Percentiles rank a stretch among this genome's conserved stretches.
Conservation (phyloP, 2,329 filamentous ascomycete species). For the Fusarium sublunatum region DNA sequence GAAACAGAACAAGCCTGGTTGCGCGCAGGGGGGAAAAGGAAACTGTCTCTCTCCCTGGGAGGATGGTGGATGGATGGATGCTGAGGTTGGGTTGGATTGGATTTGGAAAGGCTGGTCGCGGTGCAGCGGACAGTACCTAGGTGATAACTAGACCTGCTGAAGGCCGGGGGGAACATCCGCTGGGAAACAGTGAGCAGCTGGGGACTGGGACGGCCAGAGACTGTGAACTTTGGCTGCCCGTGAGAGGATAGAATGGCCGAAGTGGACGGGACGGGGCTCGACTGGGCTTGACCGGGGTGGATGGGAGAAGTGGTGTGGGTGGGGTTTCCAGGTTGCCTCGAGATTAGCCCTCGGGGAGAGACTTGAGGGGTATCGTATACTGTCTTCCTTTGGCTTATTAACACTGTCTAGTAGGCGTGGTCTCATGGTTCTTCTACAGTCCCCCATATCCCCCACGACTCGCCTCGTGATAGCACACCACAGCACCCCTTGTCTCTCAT, state of each 20-base stretch:
- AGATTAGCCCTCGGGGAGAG: slow-evolving; percentile 55
- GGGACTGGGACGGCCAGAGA: slow-evolving; percentile 30
- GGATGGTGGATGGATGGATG: slow-evolving; percentile 23
- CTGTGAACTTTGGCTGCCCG: slow-evolving; percentile 12
- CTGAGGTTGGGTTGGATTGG: neutral
- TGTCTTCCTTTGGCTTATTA: neutral
- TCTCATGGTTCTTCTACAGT: slow-evolving; percentile 3
- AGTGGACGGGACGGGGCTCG: slow-evolving; percentile 31
- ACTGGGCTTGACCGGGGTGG: slow-evolving; percentile 42
- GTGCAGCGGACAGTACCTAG: slow-evolving; percentile 3
- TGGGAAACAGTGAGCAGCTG: slow-evolving; percentile 37
- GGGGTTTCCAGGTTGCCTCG: slow-evolving; percentile 48
- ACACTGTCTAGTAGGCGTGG: slow-evolving; percentile 9
- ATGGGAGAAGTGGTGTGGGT: slow-evolving; percentile 54
- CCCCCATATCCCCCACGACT: neutral
- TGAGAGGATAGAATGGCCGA: slow-evolving; percentile 29
- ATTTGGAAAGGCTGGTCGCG: slow-evolving; percentile 26
- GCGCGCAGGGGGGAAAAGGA: slow-evolving; percentile 29
- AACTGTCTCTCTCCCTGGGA: slow-evolving; percentile 13
- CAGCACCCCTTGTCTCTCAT: slow-evolving; percentile 42
- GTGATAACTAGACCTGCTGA: slow-evolving; percentile 29
- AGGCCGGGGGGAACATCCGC: slow-evolving; percentile 35
- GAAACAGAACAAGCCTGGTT: slow-evolving; percentile 35
- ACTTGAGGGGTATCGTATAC: slow-evolving; percentile 47
- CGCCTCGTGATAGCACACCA: slow-evolving; percentile 32